Evolutionary conservation across 2,329 filamentous ascomycete species (phyloP), one percentile per base, ranked within the genome.

Genomic region (Aspergillus sp.): DNA sequence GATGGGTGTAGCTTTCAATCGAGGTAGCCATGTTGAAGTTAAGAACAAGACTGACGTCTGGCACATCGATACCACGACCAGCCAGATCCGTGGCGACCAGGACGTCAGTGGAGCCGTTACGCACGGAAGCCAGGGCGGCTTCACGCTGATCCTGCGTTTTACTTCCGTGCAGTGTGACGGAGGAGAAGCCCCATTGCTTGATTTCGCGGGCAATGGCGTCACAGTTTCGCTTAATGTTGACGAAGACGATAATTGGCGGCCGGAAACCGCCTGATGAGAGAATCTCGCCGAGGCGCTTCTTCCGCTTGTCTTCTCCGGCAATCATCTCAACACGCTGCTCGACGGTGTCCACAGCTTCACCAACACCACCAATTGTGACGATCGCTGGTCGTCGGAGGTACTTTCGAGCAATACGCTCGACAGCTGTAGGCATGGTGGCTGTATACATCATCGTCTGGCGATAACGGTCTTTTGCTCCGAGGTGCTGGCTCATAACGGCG

Each of bases 361-460:
- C 95, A 1, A 88, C 86, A 69, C 96, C 96, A 62, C 95, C 95
- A 63, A 99, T 98, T 0, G 90, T 96, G 40, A 97, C 92, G 51
- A 93, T 95, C 19, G 95, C 95, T 0, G 95, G 95, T 12, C 95
- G 86, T 1, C 93, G 90, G 15, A 98, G 86, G 71, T 99, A 99
- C 73, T 96, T 96, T 68, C 93, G 89, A n/a, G 95, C 95, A 63
- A 99, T 98, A 62, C 90, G 90, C 73, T 99, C 95, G 15, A 99
- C 90, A 0, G 90, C 86, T 0, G 90, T 79, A 2, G 95, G 93
- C 95, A 99, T 99, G 27, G 95, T 99, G 53, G 95, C 95, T 64
- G 95, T 98, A 85, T 98, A 99, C 95, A 99, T 99, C 95, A 99
- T 99, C 0, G 95, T 99, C 75, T 99, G 93, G 58, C 95, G 84